Percentiles rank a stretch among this genome's conserved stretches.
Conservation (phyloP, 306 rosid genomes). For the Cicer judaicum region DNA sequence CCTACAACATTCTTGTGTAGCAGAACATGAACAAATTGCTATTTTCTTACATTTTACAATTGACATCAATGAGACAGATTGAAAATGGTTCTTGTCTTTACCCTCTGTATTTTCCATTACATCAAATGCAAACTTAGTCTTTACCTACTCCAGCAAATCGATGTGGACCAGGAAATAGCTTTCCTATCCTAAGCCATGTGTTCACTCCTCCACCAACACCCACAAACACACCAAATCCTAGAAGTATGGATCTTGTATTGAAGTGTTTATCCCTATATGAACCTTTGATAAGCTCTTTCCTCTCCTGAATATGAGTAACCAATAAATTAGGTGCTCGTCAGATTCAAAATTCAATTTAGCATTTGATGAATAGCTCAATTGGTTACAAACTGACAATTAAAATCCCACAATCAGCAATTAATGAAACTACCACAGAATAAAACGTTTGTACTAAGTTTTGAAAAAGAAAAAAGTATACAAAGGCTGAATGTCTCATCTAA, state of each 20-base stretch:
- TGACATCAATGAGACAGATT: background rate
- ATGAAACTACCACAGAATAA: too few species aligned
- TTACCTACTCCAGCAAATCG: constrained; percentile 96
- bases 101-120: background rate
- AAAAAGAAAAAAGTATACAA: too few species aligned
- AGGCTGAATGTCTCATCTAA: too few species aligned
- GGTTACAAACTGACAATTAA: too few species aligned
- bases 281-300: constrained; percentile 92
- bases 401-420: too few species aligned
- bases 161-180: constrained; percentile 95
- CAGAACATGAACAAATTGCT: too few species aligned
- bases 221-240: constrained; percentile 87
- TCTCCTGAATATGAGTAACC: constrained; percentile 64
- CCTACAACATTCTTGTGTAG: too few species aligned
- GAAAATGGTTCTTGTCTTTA: background rate
- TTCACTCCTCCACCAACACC: constrained; percentile 81
- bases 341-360: background rate
- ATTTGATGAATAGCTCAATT: too few species aligned
- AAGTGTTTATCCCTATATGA: constrained; percentile 80
- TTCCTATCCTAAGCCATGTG: constrained; percentile 89
- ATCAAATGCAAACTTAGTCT: constrained; percentile 18
- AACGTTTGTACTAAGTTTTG: too few species aligned
- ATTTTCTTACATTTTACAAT: too few species aligned
- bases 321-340: constrained; percentile 37
- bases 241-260: constrained; percentile 83